These are phyloP conservation scores for Pyricularia sp. DNA, from an alignment of 2,329 filamentous ascomycete species.

Conservation along the genomic window DNA sequence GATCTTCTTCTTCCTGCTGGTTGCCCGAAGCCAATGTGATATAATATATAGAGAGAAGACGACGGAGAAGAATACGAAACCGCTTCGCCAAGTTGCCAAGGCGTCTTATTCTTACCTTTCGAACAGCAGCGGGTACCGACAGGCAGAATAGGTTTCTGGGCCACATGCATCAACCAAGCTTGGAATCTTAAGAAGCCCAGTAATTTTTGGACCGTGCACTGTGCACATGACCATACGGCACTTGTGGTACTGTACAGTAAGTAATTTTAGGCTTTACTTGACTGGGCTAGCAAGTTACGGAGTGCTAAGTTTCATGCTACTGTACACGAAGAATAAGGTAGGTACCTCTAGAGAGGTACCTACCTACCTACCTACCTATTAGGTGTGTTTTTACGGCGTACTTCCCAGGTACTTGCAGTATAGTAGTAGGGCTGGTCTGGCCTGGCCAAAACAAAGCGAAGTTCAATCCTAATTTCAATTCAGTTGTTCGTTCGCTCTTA, in stretches of 20 bases:
- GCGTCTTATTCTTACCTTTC: background rate
- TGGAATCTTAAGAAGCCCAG: no score
- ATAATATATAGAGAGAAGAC: background rate
- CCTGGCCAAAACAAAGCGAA: background rate
- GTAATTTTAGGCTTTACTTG: background rate
- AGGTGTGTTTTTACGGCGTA: no score
- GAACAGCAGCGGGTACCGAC: background rate
- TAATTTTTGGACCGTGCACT: background rate
- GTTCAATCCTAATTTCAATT: background rate
- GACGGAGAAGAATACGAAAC: background rate
- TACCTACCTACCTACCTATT: no score
- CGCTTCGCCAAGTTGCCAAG: background rate
- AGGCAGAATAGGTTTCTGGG: background rate
- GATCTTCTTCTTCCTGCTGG: background rate
- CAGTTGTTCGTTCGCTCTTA: background rate
- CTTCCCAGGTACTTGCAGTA: background rate
- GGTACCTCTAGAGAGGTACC: no score
- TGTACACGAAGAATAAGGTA: no score
- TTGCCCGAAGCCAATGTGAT: background rate
- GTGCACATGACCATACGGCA: background rate
- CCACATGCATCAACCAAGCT: no score
- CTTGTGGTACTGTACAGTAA: background rate
- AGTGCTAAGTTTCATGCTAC: no score
- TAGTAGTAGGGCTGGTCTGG: background rate
- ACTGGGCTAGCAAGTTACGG: no score